These are phyloP conservation scores for Adansonia grandidieri DNA, from an alignment of 441 rosid genomes.

Conservation along the genomic window DNA sequence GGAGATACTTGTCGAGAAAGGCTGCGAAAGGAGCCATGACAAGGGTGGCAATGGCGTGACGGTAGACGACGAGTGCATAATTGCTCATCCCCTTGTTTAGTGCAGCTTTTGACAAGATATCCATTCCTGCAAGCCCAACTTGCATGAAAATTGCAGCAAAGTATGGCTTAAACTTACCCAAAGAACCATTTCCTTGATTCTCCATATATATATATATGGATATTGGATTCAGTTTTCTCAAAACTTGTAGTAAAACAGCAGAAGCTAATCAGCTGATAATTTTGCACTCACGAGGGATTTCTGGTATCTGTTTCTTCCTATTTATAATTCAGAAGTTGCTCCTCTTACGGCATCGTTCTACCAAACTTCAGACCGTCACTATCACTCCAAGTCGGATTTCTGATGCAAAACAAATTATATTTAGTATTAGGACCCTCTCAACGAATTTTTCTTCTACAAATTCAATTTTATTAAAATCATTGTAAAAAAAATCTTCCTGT, in stretches of 20 bases:
- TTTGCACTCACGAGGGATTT: constrained; percentile 11
- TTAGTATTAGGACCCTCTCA: not conserved
- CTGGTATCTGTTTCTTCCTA: not conserved
- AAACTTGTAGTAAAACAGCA: constrained; percentile 5
- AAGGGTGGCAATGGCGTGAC: constrained; percentile 80
- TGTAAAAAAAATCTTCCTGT: too few species aligned
- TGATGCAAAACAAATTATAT: not conserved
- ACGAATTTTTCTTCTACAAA: not conserved
- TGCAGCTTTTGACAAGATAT: constrained; percentile 73
- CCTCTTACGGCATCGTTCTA: not conserved
- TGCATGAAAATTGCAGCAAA: constrained; percentile 71
- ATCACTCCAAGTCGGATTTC: not conserved
- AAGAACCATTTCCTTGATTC: constrained; percentile 7
- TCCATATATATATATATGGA: not conserved
- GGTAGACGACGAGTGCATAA: constrained; percentile 81
- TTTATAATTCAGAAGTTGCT: constrained; percentile 6
- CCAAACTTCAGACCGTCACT: not conserved
- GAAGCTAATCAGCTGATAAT: not conserved
- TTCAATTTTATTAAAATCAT: not conserved
- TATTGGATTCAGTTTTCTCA: not conserved
- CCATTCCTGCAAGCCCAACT: constrained; percentile 92
- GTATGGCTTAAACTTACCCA: constrained; percentile 61
- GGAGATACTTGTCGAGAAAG: constrained; percentile 63
- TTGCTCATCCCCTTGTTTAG: constrained; percentile 85
- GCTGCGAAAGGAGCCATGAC: constrained; percentile 80